Evolutionary conservation across 441 rosid species (phyloP).

Genomic region (Bruguiera hainesii): DNA sequence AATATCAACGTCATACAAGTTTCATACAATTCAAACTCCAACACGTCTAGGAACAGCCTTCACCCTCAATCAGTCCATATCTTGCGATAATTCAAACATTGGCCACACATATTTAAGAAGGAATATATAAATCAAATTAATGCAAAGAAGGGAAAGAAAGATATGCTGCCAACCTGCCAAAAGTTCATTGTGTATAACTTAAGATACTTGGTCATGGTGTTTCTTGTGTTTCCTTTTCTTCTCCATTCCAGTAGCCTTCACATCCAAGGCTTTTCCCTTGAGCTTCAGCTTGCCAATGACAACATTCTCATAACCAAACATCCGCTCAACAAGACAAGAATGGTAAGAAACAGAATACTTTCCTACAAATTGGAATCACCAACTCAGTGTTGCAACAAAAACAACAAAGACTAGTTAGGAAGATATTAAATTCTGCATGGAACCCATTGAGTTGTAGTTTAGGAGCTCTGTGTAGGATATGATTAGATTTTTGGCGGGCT

Average conservation of each 20-base stretch:
- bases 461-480: constrained; percentile 4
- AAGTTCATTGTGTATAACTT: constrained; percentile 39
- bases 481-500: constrained; percentile 16
- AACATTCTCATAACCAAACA: constrained; percentile 76
- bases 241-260: constrained; percentile 80
- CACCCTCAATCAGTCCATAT: too few relatives aligned
- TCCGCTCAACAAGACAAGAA: constrained; percentile 15
- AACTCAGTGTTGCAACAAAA: too few relatives aligned
- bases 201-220: constrained; percentile 34
- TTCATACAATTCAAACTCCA: too few relatives aligned
- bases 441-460: background rate
- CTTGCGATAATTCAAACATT: too few relatives aligned
- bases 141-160: background rate
- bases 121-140: too few relatives aligned
- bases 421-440: too few relatives aligned
- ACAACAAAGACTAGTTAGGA: too few relatives aligned
- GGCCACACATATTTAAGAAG: too few relatives aligned
- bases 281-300: constrained; percentile 90
- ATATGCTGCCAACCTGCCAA: constrained; percentile 38
- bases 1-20: too few relatives aligned
- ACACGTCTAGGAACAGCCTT: too few relatives aligned
- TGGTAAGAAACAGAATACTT: background rate
- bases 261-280: constrained; percentile 90
- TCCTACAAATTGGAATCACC: too few relatives aligned
- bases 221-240: constrained; percentile 65